Conservation (phyloP, 202 grass and related monocot genomes). For the Digitaria exilis region DNA sequence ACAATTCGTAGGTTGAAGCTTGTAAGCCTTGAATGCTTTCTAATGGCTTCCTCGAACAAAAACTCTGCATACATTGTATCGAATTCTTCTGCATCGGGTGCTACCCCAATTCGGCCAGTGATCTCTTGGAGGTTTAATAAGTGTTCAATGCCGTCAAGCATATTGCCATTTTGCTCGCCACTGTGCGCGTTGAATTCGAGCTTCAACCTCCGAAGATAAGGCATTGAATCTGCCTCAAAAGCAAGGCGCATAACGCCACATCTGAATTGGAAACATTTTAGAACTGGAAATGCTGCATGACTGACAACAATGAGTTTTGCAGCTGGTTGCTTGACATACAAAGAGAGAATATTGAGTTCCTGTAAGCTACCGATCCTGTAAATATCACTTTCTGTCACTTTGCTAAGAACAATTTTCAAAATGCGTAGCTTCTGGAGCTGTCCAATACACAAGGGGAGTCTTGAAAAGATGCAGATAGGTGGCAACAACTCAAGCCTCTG, state of each 20-base stretch:
- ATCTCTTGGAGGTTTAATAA: slow-evolving; percentile 2
- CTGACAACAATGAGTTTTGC: not conserved
- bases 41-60: slow-evolving; percentile 2
- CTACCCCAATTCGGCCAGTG: not conserved
- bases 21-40: not conserved
- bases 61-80: not conserved
- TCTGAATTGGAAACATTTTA: slow-evolving; percentile 8
- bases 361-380: not conserved
- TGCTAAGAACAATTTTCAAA: slow-evolving; percentile 24
- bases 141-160: not conserved
- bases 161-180: not conserved
- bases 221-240: not conserved
- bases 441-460: not conserved
- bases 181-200: not conserved
- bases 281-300: not conserved
- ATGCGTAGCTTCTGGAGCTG: not conserved
- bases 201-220: not conserved
- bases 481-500: slow-evolving; percentile 12
- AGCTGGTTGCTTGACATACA: not conserved
- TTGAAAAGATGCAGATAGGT: slow-evolving; percentile 12
- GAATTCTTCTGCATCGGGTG: not conserved
- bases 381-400: not conserved
- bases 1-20: slow-evolving; percentile 4
- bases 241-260: not conserved
- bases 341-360: not conserved